These are phyloP conservation scores for Calendula officinalis DNA, from an alignment of 129 eudicot species.

Conservation along the genomic window DNA sequence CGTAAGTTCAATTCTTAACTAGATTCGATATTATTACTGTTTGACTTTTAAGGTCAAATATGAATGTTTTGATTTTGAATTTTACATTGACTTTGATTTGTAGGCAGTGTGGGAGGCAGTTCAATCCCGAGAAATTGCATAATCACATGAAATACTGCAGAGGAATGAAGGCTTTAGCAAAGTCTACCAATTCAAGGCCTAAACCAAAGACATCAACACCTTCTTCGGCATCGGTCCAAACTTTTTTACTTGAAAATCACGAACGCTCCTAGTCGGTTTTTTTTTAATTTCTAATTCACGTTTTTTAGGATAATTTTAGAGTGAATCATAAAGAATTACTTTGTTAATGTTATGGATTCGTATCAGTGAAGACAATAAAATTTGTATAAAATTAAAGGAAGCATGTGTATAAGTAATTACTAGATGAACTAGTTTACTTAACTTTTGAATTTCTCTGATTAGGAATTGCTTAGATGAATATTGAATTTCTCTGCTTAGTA, in stretches of 20 bases:
- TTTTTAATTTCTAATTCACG: neutral
- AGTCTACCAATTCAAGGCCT: slow-evolving; percentile 24
- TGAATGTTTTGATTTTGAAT: neutral
- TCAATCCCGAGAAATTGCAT: slow-evolving; percentile 69
- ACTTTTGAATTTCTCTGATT: neutral
- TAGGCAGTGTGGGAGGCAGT: slow-evolving; percentile 83
- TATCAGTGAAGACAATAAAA: neutral
- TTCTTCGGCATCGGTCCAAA: slow-evolving; percentile 14
- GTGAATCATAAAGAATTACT: neutral
- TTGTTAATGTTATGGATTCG: neutral
- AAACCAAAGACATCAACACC: slow-evolving; percentile 28
- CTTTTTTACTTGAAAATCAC: slow-evolving; percentile 38
- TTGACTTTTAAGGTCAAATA: slow-evolving; percentile 25
- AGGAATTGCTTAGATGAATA: neutral
- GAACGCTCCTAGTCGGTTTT: neutral
- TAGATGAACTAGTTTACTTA: neutral
- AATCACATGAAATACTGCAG: slow-evolving; percentile 71
- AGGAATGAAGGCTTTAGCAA: slow-evolving; percentile 58
- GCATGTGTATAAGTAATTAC: slow-evolving; percentile 7
- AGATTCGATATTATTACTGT: slow-evolving; percentile 1
- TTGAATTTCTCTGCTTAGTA: too few relatives aligned
- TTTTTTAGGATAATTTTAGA: neutral
- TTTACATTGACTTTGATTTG: neutral
- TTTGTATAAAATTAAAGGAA: slow-evolving; percentile 15
- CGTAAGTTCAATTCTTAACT: slow-evolving; percentile 55